Percentiles rank a stretch among this genome's conserved stretches.
These are phyloP conservation scores for Helotiales sp. DNA, from an alignment of 2,329 filamentous ascomycete species.

Conservation along the genomic window DNA sequence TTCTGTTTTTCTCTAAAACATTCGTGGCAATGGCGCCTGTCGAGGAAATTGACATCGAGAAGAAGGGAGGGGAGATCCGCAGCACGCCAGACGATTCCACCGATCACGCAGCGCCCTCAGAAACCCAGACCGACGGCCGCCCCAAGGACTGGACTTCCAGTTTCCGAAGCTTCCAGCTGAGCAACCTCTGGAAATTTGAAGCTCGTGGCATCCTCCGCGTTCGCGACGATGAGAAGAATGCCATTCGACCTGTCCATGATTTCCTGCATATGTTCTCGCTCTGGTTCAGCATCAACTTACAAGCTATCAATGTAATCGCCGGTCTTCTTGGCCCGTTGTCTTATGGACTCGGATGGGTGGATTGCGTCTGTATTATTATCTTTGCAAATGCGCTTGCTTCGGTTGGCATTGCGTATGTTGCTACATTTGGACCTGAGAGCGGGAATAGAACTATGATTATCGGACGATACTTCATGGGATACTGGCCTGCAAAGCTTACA, in stretches of 20 bases:
- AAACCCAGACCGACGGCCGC: background rate
- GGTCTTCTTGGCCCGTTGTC: conserved; percentile 65
- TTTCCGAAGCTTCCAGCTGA: conserved; percentile 16
- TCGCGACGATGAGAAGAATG: conserved; percentile 56
- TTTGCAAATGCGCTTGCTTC: conserved; percentile 60
- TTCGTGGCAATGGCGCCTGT: background rate
- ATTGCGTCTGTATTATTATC: conserved; percentile 58
- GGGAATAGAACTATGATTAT: conserved; percentile 65
- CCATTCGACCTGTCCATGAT: conserved; percentile 55
- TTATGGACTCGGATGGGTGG: conserved; percentile 60
- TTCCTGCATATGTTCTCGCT: conserved; percentile 57
- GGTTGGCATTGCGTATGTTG: conserved; percentile 59
- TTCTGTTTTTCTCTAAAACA: background rate
- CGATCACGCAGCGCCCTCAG: background rate
- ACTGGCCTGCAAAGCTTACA: conserved; percentile 66
- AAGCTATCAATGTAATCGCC: conserved; percentile 64
- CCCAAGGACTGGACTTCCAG: conserved; percentile 3
- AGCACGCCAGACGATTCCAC: background rate
- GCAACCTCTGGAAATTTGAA: conserved; percentile 45
- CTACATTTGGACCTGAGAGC: conserved; percentile 63
- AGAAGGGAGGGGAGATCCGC: background rate
- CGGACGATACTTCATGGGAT: conserved; percentile 65
- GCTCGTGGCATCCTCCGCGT: conserved; percentile 64
- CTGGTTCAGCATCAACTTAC: conserved; percentile 66
- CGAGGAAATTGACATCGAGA: background rate